Percentiles rank a stretch among this genome's conserved stretches.
Conservation (phyloP, 352 stramenopile genomes). For the Phytopythium delawarense region DNA sequence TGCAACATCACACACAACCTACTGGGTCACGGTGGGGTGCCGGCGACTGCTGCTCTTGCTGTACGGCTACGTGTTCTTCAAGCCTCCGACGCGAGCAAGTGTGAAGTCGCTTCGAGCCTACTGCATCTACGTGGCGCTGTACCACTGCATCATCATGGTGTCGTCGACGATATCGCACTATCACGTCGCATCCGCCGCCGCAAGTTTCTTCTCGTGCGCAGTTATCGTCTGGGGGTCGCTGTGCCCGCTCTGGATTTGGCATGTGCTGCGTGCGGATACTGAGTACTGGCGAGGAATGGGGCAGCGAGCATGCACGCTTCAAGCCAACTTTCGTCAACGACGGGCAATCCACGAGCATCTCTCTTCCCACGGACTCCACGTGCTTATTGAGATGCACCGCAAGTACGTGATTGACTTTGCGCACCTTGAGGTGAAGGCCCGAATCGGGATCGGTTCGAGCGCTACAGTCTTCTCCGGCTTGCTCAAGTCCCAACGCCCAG, state of each 20-base stretch:
- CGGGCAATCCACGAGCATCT: too few relatives aligned
- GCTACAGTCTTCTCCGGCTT: too few relatives aligned
- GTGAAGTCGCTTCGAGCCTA: constrained; percentile 19
- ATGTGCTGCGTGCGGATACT: too few relatives aligned
- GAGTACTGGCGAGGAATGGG: too few relatives aligned
- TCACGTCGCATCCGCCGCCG: not conserved
- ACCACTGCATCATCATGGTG: constrained; percentile 15
- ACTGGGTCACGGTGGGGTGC: constrained; percentile 12
- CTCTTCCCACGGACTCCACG: too few relatives aligned
- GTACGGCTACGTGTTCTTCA: constrained; percentile 28
- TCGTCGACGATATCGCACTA: not conserved
- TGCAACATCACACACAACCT: constrained; percentile 14
- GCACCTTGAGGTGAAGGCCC: too few relatives aligned
- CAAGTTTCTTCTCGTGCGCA: constrained; percentile 10
- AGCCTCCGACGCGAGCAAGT: constrained; percentile 29
- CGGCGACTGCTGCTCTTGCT: constrained; percentile 21
- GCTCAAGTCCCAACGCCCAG: too few relatives aligned
- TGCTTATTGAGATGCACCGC: too few relatives aligned
- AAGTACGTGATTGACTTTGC: too few relatives aligned
- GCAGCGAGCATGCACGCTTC: too few relatives aligned
- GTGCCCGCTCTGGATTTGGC: constrained; percentile 2
- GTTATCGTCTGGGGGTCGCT: constrained; percentile 49
- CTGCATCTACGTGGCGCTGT: constrained; percentile 26
- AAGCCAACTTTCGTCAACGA: too few relatives aligned
- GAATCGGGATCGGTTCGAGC: too few relatives aligned